These are phyloP conservation scores for Backusella macrospora DNA, from an alignment of 192 early-diverging fungal genomes.

Conservation along the genomic window DNA sequence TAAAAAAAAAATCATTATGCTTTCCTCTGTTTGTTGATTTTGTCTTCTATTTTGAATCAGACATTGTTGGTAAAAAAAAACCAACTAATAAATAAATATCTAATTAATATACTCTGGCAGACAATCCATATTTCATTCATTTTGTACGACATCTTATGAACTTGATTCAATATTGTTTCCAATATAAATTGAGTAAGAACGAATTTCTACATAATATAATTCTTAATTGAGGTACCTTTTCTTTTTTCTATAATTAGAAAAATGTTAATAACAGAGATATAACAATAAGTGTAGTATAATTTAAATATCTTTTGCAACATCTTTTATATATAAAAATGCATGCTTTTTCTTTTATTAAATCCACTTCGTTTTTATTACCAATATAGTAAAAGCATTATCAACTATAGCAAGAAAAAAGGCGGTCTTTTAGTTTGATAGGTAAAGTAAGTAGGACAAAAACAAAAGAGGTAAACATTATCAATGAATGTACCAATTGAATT, in stretches of 20 bases:
- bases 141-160: not conserved
- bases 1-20: not conserved
- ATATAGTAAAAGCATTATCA: not conserved
- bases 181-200: slow-evolving; percentile 16
- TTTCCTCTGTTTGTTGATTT: not conserved
- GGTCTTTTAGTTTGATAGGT: slow-evolving; percentile 14
- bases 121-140: not conserved
- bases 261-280: not conserved
- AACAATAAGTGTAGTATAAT: not conserved
- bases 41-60: not conserved
- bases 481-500: slow-evolving; percentile 5
- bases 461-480: slow-evolving; percentile 14
- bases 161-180: slow-evolving; percentile 5
- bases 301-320: not conserved
- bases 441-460: slow-evolving; percentile 10
- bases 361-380: slow-evolving; percentile 2
- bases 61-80: not conserved
- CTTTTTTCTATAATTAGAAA: slow-evolving; percentile 13
- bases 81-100: slow-evolving; percentile 5
- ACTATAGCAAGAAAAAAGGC: slow-evolving; percentile 3
- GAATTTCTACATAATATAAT: slow-evolving; percentile 12
- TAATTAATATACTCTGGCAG: slow-evolving; percentile 6
- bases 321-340: not conserved
- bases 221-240: slow-evolving; percentile 10
- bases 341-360: not conserved